A percentile compares a stretch with the other conserved stretches of the same genome.
These are phyloP conservation scores for Cystofilobasidium bisporidii DNA, from an alignment of 768 basidiomycete genomes.

Conservation along the genomic window DNA sequence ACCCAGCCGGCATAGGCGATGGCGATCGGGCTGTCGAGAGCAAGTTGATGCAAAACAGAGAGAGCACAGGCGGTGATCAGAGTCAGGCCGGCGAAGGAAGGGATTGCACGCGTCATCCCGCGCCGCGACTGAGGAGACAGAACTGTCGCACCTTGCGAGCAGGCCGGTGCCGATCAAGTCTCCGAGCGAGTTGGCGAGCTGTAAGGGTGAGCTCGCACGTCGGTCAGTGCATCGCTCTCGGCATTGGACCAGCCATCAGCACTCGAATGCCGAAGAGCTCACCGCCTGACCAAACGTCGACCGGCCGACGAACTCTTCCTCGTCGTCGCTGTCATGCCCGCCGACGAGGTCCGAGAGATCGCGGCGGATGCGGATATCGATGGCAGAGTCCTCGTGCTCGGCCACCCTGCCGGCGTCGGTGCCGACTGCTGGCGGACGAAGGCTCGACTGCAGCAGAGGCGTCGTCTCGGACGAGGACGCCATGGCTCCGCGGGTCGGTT, in stretches of 20 bases:
- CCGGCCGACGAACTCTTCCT: constrained; percentile 19
- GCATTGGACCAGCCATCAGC: no score
- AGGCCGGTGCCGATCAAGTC: constrained; percentile 84
- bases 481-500: neutral
- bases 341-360: neutral
- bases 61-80: no score
- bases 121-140: neutral
- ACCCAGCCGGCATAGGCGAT: constrained; percentile 83
- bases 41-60: no score
- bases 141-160: constrained; percentile 50
- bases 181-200: constrained; percentile 61
- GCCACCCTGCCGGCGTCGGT: neutral
- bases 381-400: constrained; percentile 10
- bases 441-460: neutral
- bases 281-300: constrained; percentile 19
- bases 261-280: no score
- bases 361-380: constrained; percentile 3
- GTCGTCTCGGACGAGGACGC: neutral
- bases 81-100: no score
- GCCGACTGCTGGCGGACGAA: no score
- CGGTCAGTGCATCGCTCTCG: no score
- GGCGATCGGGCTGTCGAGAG: neutral
- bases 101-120: neutral
- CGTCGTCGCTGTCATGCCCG: constrained; percentile 3
- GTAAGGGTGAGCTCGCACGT: neutral